phyloP scores from a whole-genome alignment of 805 yeast species.

The Clavispora phyllophila region DNA sequence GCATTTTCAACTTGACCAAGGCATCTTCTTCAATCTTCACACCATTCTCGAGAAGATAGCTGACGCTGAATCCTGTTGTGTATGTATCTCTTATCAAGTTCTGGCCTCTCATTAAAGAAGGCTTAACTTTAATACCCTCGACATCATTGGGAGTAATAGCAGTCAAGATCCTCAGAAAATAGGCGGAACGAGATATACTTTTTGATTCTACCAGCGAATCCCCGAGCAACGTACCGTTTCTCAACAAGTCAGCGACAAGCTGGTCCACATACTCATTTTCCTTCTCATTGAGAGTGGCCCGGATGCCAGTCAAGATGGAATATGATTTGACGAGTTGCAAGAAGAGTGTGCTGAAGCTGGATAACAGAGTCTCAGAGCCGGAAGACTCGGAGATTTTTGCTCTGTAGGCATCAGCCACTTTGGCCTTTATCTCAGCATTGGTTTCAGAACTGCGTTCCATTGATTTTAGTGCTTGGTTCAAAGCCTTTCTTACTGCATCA shows the following conservation, averaged over 20 bases:
- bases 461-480: not conserved
- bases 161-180: not conserved
- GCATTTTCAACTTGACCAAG: constrained; percentile 18
- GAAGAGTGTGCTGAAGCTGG: not conserved
- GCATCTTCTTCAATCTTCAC: constrained; percentile 14
- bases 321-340: not conserved
- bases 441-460: not conserved
- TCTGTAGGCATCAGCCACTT: not conserved
- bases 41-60: constrained; percentile 2
- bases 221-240: not conserved
- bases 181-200: not conserved
- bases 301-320: not conserved
- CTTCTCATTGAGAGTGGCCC: not conserved
- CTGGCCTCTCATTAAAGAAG: constrained; percentile 2
- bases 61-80: constrained; percentile 7
- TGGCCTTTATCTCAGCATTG: not conserved
- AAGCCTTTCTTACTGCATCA: not conserved
- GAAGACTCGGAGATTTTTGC: not conserved
- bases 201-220: not conserved
- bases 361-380: not conserved
- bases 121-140: not conserved
- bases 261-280: not conserved
- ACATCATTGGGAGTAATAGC: not conserved
- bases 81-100: constrained; percentile 7
- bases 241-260: not conserved